Evolutionary conservation across 257 asterid species (phyloP), one percentile per base, ranked within the genome.

Genomic region (Agastache rugosa): DNA sequence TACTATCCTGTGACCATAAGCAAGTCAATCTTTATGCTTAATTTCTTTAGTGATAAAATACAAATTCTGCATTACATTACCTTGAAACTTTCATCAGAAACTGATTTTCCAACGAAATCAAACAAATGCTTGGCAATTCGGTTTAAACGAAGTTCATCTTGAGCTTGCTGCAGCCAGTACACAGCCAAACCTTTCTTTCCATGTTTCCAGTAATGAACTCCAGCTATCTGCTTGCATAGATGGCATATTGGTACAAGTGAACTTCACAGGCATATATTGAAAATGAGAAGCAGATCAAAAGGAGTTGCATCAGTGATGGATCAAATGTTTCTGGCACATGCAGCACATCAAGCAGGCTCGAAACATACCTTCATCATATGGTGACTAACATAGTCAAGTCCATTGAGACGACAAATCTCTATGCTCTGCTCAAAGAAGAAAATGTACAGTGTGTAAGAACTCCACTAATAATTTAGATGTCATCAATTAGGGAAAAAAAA

Each of bases 131-230:
- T 88, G 51, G 97, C 97, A 80, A 94, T 94, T 82, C 91, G 85
- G 83, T 88, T 90, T 41, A 94, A 79, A 58, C 94, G 92, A 77
- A 84, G 85, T 80, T 90, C 97, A 80, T 94, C 97, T 69, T 71
- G 90, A 80, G 93, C 97, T 84, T 93, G 94, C 87, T 93, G 98
- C 79, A 93, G 96, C 98, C 98, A 94, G 87, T 83, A 88, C 78
- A 93, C 90, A 37, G 95, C 97, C 19, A 91, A 90, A 54, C 97
- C 97, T 85, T 91, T 93, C 83, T 91, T 87, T 61, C 97, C 97
- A 80, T 94, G 97, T 78, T 91, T 94, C 98, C 97, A 94, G 83
- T 85, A 79, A 80, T 91, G 93, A 78, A 94, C 87, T 68, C 97
- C 98, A 62, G 92, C 90, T 76, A 90, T 88, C 97, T 93, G 83